A percentile compares a stretch with the other conserved stretches of the same genome.
phyloP scores from a whole-genome alignment of 2,329 filamentous ascomycete species.

The Epichloe sylvatica region DNA sequence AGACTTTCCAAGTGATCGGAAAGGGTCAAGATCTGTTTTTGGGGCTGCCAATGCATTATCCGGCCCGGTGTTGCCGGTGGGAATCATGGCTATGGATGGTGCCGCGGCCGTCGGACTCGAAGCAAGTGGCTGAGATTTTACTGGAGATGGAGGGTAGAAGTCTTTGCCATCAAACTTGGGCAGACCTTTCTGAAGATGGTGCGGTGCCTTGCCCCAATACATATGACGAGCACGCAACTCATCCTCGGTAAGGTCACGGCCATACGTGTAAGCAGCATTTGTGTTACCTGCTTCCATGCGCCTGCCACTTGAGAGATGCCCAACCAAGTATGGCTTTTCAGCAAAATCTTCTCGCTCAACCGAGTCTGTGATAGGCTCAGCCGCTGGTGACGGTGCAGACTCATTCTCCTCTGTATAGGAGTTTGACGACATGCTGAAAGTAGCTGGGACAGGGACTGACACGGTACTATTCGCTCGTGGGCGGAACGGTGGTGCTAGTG shows the following conservation, averaged over 20 bases:
- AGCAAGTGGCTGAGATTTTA: slow-evolving; percentile 2
- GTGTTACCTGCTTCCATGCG: slow-evolving; percentile 27
- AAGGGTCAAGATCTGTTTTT: slow-evolving; percentile 11
- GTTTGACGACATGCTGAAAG: neutral
- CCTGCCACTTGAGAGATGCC: slow-evolving; percentile 32
- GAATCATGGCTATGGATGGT: neutral
- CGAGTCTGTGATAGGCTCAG: slow-evolving; percentile 4
- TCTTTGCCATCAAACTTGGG: slow-evolving; percentile 53
- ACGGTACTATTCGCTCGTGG: slow-evolving; percentile 20
- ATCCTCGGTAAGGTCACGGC: slow-evolving; percentile 41
- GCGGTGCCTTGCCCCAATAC: slow-evolving; percentile 46
- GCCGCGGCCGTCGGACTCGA: neutral
- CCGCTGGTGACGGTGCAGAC: neutral
- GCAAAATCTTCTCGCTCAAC: slow-evolving; percentile 5
- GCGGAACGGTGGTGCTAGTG: slow-evolving; percentile 35
- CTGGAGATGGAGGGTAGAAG: slow-evolving; percentile 45
- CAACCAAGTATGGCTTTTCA: slow-evolving; percentile 39
- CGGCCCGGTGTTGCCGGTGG: neutral
- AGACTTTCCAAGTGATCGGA: slow-evolving; percentile 9
- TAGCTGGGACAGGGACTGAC: slow-evolving; percentile 7
- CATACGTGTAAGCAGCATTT: slow-evolving; percentile 41
- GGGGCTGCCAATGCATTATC: neutral
- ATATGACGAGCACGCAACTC: slow-evolving; percentile 44
- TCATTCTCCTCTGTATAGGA: slow-evolving; percentile 2
- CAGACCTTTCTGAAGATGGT: slow-evolving; percentile 34